phyloP scores from a whole-genome alignment of 768 basidiomycete species.

The Boletus rubroflammeus region DNA sequence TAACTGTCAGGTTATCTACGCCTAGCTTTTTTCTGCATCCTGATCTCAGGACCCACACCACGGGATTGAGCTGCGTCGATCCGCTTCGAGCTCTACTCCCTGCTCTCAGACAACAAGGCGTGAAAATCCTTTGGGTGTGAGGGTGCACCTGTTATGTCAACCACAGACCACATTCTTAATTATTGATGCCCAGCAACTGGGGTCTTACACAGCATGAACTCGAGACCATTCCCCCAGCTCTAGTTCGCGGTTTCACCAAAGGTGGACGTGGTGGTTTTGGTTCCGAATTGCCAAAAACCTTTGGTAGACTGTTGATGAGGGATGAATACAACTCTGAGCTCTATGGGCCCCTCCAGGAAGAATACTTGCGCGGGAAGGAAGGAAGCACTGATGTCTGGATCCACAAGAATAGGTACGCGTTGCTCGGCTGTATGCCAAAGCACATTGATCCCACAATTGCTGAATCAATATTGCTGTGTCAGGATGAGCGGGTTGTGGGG shows the following conservation, averaged over 20 bases:
- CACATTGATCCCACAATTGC: not conserved
- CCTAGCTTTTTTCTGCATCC: conserved; percentile 63
- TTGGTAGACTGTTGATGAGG: conserved; percentile 58
- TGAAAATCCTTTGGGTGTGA: conserved; percentile 66
- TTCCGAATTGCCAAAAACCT: conserved; percentile 47
- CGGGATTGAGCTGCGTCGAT: conserved; percentile 55
- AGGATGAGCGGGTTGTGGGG: conserved; percentile 71
- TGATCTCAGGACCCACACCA: conserved; percentile 50
- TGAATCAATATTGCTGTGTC: not conserved
- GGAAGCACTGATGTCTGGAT: conserved; percentile 67
- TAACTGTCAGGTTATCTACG: not conserved
- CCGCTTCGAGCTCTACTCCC: conserved; percentile 49
- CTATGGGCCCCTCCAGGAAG: conserved; percentile 59
- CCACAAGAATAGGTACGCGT: conserved; percentile 58
- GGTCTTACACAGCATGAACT: conserved; percentile 65
- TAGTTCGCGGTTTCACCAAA: conserved; percentile 53
- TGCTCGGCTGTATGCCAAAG: not conserved
- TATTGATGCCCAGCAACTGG: conserved; percentile 52
- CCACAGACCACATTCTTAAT: not conserved
- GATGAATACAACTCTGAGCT: conserved; percentile 54
- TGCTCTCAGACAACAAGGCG: conserved; percentile 43
- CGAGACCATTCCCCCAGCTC: conserved; percentile 56
- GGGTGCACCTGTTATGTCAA: conserved; percentile 15
- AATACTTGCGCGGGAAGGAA: conserved; percentile 49
- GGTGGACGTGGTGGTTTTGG: conserved; percentile 50